These are phyloP conservation scores for Glycine soja DNA, from an alignment of 306 rosid genomes.

Conservation along the genomic window DNA sequence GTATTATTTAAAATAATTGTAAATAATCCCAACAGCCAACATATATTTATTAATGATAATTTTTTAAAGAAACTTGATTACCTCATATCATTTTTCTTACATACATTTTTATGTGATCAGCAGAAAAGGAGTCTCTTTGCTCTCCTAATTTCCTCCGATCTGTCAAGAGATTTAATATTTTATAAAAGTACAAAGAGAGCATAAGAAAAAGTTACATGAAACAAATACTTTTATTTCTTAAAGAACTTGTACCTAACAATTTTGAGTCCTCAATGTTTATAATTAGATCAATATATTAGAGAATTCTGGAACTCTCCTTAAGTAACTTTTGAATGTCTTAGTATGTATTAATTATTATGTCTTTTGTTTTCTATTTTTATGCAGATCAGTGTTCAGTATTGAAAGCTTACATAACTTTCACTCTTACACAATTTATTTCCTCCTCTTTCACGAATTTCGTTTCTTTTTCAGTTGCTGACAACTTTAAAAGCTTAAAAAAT, in stretches of 20 bases:
- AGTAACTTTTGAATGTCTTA: background rate
- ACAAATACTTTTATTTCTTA: background rate
- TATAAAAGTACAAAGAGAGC: background rate
- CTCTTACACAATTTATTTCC: background rate
- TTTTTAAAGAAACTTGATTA: background rate
- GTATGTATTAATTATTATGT: background rate
- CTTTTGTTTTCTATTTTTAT: background rate
- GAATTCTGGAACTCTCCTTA: background rate
- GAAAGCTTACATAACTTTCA: conserved; percentile 8
- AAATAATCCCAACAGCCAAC: background rate
- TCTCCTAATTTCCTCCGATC: background rate
- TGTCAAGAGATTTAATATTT: background rate
- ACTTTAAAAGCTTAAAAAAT: conserved; percentile 20
- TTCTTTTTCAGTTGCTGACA: conserved; percentile 19
- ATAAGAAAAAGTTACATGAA: background rate
- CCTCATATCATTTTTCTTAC: background rate
- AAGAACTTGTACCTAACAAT: background rate
- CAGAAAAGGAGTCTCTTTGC: background rate
- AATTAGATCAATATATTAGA: background rate
- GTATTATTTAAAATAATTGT: background rate
- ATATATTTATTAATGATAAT: background rate
- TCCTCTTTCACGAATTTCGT: background rate
- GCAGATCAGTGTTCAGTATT: background rate
- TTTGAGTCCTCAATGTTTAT: background rate
- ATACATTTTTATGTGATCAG: background rate